Evolutionary conservation across 768 basidiomycete species (phyloP).

Genomic region (Paxillus involutus): DNA sequence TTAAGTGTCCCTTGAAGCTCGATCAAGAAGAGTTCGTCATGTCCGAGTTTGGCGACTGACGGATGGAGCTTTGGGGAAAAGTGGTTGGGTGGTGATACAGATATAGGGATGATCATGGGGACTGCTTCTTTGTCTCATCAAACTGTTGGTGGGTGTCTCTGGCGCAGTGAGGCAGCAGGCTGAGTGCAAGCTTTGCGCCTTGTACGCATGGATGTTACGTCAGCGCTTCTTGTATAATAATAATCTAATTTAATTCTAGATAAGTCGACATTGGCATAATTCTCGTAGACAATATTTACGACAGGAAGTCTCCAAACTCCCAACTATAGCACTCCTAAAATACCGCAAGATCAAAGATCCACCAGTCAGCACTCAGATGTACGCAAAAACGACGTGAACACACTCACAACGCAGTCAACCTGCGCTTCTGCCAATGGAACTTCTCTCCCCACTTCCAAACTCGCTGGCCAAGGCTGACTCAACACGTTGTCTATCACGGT

Average conservation of each 20-base stretch:
- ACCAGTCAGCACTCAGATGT: not conserved
- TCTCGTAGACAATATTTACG: too few relatives aligned
- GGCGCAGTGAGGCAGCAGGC: too few relatives aligned
- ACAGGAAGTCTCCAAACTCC: conserved; percentile 58
- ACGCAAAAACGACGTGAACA: not conserved
- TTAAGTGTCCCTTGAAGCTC: conserved; percentile 87
- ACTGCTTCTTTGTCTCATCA: not conserved
- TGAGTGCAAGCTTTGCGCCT: too few relatives aligned
- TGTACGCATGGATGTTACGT: too few relatives aligned
- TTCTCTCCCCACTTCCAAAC: conserved; percentile 57
- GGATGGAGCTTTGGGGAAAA: conserved; percentile 51
- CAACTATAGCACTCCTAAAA: conserved; percentile 67
- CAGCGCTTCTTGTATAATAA: too few relatives aligned
- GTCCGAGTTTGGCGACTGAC: conserved; percentile 67
- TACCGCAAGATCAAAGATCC: not conserved
- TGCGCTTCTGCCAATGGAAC: conserved; percentile 57
- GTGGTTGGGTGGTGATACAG: conserved; percentile 35
- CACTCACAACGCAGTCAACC: conserved; percentile 70
- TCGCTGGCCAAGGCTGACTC: conserved; percentile 67
- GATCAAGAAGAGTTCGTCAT: conserved; percentile 78
- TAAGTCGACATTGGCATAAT: too few relatives aligned
- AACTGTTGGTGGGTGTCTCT: not conserved
- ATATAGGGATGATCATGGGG: conserved; percentile 68
- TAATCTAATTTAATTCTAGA: too few relatives aligned
- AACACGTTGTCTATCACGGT: conserved; percentile 76